A percentile compares a stretch with the other conserved stretches of the same genome.
Evolutionary conservation across 352 stramenopile species (phyloP).

Genomic region (Phytophthora fragariaefolia): DNA sequence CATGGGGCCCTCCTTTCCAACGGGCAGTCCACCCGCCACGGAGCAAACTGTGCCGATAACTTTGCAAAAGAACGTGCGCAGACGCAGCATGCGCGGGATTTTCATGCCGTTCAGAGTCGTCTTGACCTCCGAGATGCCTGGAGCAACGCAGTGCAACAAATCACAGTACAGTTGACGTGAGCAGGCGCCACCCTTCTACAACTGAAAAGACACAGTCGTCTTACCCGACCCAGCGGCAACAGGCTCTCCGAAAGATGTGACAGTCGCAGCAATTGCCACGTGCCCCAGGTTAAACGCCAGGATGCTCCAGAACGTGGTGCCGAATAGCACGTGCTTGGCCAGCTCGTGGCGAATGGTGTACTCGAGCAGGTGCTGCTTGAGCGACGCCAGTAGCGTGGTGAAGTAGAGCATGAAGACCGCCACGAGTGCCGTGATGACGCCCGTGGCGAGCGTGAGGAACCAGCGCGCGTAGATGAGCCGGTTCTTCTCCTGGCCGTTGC

Average conservation of each 20-base stretch:
- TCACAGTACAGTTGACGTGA: conserved; percentile 4
- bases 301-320: conserved; percentile 74
- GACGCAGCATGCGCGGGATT: conserved; percentile 75
- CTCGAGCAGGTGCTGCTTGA: conserved; percentile 76
- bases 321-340: conserved; percentile 68
- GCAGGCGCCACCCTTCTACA: background rate
- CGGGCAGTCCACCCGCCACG: conserved; percentile 82
- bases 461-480: conserved; percentile 83
- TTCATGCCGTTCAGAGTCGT: conserved; percentile 94
- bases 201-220: background rate
- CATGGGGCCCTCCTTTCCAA: conserved; percentile 94
- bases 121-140: conserved; percentile 94
- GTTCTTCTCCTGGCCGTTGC: conserved; percentile 82
- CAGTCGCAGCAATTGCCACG: conserved; percentile 72
- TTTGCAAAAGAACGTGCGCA: conserved; percentile 89
- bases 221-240: conserved; percentile 80
- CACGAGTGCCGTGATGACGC: conserved; percentile 75
- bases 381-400: conserved; percentile 66
- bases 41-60: conserved; percentile 88
- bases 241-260: conserved; percentile 78
- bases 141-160: background rate
- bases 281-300: conserved; percentile 75
- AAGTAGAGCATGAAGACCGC: conserved; percentile 86
- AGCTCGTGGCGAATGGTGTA: conserved; percentile 70
- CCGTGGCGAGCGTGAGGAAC: conserved; percentile 80